These are phyloP conservation scores for Penicillium sp. DNA, from an alignment of 2,329 filamentous ascomycete genomes.

Conservation along the genomic window DNA sequence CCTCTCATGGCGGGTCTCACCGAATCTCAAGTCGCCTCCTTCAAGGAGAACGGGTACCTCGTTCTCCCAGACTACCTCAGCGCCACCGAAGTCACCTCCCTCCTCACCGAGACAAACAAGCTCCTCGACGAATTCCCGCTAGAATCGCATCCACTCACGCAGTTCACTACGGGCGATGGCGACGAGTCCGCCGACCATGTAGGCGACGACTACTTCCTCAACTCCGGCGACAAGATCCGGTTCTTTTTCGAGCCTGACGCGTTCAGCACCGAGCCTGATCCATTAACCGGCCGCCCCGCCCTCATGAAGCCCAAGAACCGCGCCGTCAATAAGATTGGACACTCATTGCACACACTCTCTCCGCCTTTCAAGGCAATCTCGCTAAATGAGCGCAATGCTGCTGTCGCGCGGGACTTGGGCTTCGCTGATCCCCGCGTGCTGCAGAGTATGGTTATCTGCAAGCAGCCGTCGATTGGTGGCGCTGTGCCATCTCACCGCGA, in stretches of 20 bases:
- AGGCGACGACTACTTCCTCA: conserved; percentile 91
- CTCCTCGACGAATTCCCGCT: conserved; percentile 76
- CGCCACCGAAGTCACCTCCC: conserved; percentile 61
- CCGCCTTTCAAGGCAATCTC: conserved; percentile 61
- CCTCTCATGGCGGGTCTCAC: conserved; percentile 58
- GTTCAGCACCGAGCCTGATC: conserved; percentile 50
- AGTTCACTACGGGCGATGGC: conserved; percentile 86
- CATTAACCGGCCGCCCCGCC: conserved; percentile 53
- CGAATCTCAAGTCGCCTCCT: conserved; percentile 67
- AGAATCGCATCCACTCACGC: conserved; percentile 85
- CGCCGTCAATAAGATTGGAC: conserved; percentile 87
- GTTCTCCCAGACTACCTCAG: conserved; percentile 76
- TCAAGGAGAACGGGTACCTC: conserved; percentile 83
- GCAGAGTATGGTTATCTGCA: conserved; percentile 98
- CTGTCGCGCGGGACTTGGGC: conserved; percentile 68
- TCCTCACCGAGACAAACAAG: conserved; percentile 71
- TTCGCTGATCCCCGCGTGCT: conserved; percentile 75
- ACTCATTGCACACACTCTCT: conserved; percentile 70
- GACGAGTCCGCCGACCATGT: conserved; percentile 70
- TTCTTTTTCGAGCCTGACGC: conserved; percentile 98
- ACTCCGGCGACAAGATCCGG: conserved; percentile 83
- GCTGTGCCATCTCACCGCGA: conserved; percentile 91
- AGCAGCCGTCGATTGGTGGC: conserved; percentile 93
- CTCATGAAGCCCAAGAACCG: conserved; percentile 76
- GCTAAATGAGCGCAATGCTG: conserved; percentile 50